phyloP scores from a whole-genome alignment of 495 filamentous ascomycete species.

The Tuber brumale region DNA sequence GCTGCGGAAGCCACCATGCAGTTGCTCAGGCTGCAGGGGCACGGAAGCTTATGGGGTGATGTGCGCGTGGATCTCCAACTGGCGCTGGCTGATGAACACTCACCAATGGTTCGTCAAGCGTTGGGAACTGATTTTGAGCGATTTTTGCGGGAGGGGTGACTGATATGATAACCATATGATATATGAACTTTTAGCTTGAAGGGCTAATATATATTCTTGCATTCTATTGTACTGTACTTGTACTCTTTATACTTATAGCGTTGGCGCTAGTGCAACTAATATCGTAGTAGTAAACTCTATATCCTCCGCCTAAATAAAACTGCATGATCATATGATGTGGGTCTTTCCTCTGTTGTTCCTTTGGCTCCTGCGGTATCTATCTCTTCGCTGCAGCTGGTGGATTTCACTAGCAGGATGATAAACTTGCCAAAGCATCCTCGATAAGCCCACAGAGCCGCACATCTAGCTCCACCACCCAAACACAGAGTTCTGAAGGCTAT shows the following conservation, averaged over 20 bases:
- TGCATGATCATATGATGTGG: neutral
- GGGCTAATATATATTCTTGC: neutral
- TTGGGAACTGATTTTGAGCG: conserved; percentile 26
- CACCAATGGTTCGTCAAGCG: conserved; percentile 30
- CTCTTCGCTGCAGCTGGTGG: neutral
- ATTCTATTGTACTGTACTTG: neutral
- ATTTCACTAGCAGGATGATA: neutral
- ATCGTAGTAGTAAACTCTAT: neutral
- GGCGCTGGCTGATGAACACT: conserved; percentile 29
- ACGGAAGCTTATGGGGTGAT: conserved; percentile 27
- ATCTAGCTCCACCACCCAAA: neutral
- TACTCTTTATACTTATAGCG: neutral
- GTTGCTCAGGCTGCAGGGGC: conserved; percentile 27
- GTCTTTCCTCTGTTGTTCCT: neutral
- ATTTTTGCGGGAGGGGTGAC: conserved; percentile 11
- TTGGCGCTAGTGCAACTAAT: neutral
- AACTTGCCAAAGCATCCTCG: neutral
- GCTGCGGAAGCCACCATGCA: conserved; percentile 25
- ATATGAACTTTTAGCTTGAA: neutral
- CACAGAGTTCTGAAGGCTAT: neutral
- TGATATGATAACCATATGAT: neutral
- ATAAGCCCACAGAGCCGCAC: neutral
- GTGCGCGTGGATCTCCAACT: conserved; percentile 30
- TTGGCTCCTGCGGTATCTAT: neutral
- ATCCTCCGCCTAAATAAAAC: neutral